Percentiles rank a stretch among this genome's conserved stretches.
These are phyloP conservation scores for Lichtheimia corymbifera DNA, from an alignment of 371 early-diverging fungal genomes.

Conservation along the genomic window DNA sequence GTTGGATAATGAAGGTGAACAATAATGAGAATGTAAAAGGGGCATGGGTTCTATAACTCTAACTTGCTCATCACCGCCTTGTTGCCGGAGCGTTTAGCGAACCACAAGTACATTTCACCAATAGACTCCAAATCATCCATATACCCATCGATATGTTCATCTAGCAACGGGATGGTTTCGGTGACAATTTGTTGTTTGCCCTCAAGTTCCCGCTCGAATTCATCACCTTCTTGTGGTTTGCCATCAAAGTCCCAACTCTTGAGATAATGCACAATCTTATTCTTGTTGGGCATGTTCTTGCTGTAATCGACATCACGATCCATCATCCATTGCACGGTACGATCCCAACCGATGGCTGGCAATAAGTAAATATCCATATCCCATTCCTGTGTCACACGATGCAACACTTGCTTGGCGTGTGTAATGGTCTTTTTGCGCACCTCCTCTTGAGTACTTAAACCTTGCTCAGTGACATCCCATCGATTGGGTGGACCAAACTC, in stretches of 20 bases:
- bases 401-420: slow-evolving; percentile 13
- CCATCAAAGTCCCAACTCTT: slow-evolving; percentile 46
- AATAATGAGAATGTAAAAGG: neutral
- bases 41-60: slow-evolving; percentile 4
- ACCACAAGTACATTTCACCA: slow-evolving; percentile 54
- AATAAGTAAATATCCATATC: slow-evolving; percentile 42
- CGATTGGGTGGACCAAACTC: slow-evolving; percentile 49
- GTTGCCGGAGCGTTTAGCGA: slow-evolving; percentile 32
- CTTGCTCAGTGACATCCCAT: slow-evolving; percentile 41
- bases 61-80: slow-evolving; percentile 17
- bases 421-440: slow-evolving; percentile 24
- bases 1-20: neutral
- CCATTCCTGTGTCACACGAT: slow-evolving; percentile 25
- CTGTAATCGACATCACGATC: slow-evolving; percentile 25
- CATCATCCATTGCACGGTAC: slow-evolving; percentile 35
- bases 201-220: slow-evolving; percentile 43
- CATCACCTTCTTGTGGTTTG: slow-evolving; percentile 34
- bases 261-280: slow-evolving; percentile 34
- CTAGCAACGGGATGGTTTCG: slow-evolving; percentile 34
- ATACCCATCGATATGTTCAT: slow-evolving; percentile 29
- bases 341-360: slow-evolving; percentile 44
- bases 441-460: slow-evolving; percentile 5
- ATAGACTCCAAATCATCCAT: slow-evolving; percentile 33
- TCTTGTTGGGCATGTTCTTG: slow-evolving; percentile 15
- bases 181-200: slow-evolving; percentile 32